phyloP scores from a whole-genome alignment of 2,329 filamentous ascomycete genomes.

The Alternaria gaisen region DNA sequence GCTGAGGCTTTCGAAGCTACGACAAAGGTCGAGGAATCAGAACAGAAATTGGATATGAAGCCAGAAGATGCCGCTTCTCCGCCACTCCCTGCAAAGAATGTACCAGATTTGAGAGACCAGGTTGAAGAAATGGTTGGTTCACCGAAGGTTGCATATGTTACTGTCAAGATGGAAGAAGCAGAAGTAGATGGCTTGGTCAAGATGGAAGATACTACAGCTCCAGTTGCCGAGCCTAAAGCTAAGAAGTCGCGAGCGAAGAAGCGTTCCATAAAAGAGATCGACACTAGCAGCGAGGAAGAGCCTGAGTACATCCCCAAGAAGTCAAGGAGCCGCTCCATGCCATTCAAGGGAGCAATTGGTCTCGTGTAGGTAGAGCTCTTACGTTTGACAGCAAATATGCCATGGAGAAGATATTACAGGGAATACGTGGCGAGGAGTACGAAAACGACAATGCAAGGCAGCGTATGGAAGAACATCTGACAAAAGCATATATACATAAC shows the following conservation, averaged over 20 bases:
- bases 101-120: background rate
- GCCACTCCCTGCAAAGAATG: background rate
- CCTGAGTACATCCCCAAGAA: slow-evolving; percentile 24
- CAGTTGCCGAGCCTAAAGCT: background rate
- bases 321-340: slow-evolving; percentile 18
- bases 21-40: background rate
- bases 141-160: background rate
- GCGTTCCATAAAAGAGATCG: slow-evolving; percentile 8
- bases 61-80: background rate
- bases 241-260: slow-evolving; percentile 21
- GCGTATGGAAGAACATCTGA: background rate
- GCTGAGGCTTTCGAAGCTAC: background rate
- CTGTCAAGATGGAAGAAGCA: background rate
- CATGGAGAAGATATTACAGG: background rate
- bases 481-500: background rate
- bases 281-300: slow-evolving; percentile 12
- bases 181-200: background rate
- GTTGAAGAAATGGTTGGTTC: background rate
- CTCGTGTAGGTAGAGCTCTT: background rate
- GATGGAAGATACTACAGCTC: background rate
- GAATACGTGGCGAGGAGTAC: background rate
- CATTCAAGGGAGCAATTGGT: background rate
- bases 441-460: background rate
- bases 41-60: background rate
- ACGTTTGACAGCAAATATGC: background rate